These are phyloP conservation scores for Penicillium soppii DNA, from an alignment of 495 filamentous ascomycete species.

Conservation along the genomic window DNA sequence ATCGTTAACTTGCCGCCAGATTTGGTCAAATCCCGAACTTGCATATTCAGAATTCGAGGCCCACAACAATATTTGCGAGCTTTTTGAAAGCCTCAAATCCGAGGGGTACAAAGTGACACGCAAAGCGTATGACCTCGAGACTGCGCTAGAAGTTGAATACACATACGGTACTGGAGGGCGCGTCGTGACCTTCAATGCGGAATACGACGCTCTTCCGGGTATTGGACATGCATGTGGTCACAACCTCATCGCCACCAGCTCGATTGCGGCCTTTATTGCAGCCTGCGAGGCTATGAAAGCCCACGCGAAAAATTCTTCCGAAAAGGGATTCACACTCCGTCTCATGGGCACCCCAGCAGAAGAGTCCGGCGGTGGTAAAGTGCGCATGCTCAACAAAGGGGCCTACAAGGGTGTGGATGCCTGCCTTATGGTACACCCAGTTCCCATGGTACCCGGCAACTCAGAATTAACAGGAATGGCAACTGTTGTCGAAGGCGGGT, in stretches of 20 bases:
- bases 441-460: constrained; percentile 33
- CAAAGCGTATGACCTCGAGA: constrained; percentile 50
- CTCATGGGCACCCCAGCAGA: constrained; percentile 48
- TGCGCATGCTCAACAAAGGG: constrained; percentile 48
- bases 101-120: constrained; percentile 38
- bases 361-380: constrained; percentile 46
- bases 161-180: constrained; percentile 45
- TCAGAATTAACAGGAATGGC: constrained; percentile 29
- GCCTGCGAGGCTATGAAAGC: constrained; percentile 36
- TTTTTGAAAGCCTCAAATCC: constrained; percentile 37
- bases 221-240: constrained; percentile 52
- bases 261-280: constrained; percentile 43
- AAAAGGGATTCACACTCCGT: constrained; percentile 31
- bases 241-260: constrained; percentile 47
- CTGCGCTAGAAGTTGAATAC: constrained; percentile 57
- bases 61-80: constrained; percentile 49
- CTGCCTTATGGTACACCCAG: constrained; percentile 55
- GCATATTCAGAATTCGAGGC: constrained; percentile 54
- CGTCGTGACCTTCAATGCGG: constrained; percentile 56
- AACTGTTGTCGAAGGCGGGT: constrained; percentile 39
- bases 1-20: constrained; percentile 17
- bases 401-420: constrained; percentile 50
- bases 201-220: constrained; percentile 53
- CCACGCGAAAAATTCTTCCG: constrained; percentile 15
- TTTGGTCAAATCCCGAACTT: constrained; percentile 53